Percentiles rank a stretch among this genome's conserved stretches.
Conservation (phyloP, 1,139 yeast genomes). For the Kazachstania sp. region DNA sequence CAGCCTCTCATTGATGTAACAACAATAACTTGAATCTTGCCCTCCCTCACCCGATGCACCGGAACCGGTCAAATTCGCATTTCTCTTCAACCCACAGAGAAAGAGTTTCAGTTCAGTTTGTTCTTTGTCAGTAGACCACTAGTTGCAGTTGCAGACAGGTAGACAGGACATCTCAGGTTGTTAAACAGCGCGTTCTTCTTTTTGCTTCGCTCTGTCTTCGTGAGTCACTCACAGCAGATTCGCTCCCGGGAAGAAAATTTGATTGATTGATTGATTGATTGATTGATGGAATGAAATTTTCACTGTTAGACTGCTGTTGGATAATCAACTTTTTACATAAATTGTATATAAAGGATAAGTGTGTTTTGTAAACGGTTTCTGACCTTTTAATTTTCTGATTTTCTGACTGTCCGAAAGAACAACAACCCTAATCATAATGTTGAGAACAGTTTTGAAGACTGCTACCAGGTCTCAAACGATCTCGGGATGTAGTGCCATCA, state of each 20-base stretch:
- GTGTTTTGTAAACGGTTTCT: not conserved
- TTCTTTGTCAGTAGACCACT: not conserved
- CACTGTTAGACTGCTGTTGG: no score
- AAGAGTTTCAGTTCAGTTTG: no score
- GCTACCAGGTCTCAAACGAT: not conserved
- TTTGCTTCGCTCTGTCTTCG: no score
- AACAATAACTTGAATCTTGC: not conserved
- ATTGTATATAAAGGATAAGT: no score
- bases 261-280: no score
- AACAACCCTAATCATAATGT: constrained; percentile 2
- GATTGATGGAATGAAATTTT: no score
- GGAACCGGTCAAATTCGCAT: not conserved
- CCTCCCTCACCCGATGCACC: not conserved
- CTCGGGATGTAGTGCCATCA: constrained; percentile 6
- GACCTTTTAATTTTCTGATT: not conserved
- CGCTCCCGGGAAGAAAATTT: no score
- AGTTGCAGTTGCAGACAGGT: not conserved
- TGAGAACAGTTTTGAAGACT: constrained; percentile 4
- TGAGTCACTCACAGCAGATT: no score
- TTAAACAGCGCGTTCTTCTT: not conserved
- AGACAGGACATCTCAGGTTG: not conserved
- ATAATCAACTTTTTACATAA: no score
- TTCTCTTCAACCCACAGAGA: no score
- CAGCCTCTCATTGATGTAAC: not conserved
- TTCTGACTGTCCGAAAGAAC: not conserved